Evolutionary conservation across 495 filamentous ascomycete genomes (phyloP), one percentile per base, ranked within the genome.

Genomic region (Penicillium fimorum): DNA sequence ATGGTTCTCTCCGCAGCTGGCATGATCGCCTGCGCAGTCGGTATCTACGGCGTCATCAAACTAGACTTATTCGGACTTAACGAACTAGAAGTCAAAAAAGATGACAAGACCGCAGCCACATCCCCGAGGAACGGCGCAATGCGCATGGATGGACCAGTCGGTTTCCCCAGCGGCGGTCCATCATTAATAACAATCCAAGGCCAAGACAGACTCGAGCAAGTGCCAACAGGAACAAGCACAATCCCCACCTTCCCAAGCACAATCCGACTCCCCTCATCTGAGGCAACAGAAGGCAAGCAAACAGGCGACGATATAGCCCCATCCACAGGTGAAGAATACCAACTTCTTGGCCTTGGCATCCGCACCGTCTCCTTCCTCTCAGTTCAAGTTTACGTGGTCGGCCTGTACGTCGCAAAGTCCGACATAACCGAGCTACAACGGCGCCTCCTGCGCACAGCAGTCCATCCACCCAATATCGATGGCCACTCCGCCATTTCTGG

Each of bases 361-460:
- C 84, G 94, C 50, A 93, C 87, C 8, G 94, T 98, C 18, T 91
- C 86, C 37, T 96, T 97, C 66, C 69, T 98, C 41, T 74, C 82
- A n/a, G 89, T 98, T 25, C 85, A 96, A 68, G 94, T 98, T 53
- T 98, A 98, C 76, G 88, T 96, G 15, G 88, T 96, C 0, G 94
- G 94, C 7, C 75, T 94, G 58, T 98, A 98, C 72, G 79, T 96
- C 25, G 88, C 89, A 20, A 92, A 85, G 4, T 70, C 83, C 35
- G 90, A 96, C 63, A 84, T 97, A 53, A 69, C 72, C 7, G 64
- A 70, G 22, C 70, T 89, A 18, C 85, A 87, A 65, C 69, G 69
- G 50, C 72, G 75, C 25, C 74, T 89, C 25, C 72, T 88, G 29
- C 72, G 72, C 37, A 73, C 69, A 32, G 73, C 73, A 2, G 58